Evolutionary conservation across 2,329 filamentous ascomycete genomes (phyloP), one percentile per base, ranked within the genome.

Genomic region (Colletotrichum sp.): DNA sequence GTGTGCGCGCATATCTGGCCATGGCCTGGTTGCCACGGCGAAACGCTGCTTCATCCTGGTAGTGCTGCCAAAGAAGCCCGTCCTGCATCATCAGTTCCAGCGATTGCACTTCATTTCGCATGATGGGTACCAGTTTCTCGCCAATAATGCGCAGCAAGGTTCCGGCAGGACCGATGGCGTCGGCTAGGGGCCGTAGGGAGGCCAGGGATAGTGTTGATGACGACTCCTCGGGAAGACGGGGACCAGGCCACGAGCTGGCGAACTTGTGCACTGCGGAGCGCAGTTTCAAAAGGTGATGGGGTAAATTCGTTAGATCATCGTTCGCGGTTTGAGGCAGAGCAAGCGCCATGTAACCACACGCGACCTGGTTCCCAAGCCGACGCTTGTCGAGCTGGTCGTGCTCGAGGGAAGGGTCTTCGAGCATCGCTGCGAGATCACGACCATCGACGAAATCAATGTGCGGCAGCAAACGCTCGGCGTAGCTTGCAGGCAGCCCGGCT

Each of bases 81-180:
- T 82, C 80, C 24, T 79, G 66, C 36, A 83, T 74, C 80, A 83
- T 81, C 7, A 83, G 68, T 36, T 82, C 79, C 10, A 83, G 79
- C 3, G 80, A 74, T 60, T 81, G 70, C 4, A 80, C 71, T 66
- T 81, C 74, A 18, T 71, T 60, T 3, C 79, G 78, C n/a, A 83
- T 63, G 65, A 82, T 82, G 4, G 69, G 69, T 12, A 72, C 64
- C 9, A 83, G 77, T 13, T 74, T 24, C 21, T 78, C 77, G 28
- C 81, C 81, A 5, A 82, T 72, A 6, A 69, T 68, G 63, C 78
- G 79, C 30, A 81, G 66, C 74, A 82, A 59, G 74, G 36, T 66
- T 21, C 63, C 61, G 12, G 61, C 61, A 32, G 61, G 61, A 3
- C 63, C 63, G 36, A 66, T 28, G 63, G 63, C 63, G 36, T 66